Percentiles rank a stretch among this genome's conserved stretches.
These are phyloP conservation scores for Microcos paniculata DNA, from an alignment of 345 rosid species.

Conservation along the genomic window DNA sequence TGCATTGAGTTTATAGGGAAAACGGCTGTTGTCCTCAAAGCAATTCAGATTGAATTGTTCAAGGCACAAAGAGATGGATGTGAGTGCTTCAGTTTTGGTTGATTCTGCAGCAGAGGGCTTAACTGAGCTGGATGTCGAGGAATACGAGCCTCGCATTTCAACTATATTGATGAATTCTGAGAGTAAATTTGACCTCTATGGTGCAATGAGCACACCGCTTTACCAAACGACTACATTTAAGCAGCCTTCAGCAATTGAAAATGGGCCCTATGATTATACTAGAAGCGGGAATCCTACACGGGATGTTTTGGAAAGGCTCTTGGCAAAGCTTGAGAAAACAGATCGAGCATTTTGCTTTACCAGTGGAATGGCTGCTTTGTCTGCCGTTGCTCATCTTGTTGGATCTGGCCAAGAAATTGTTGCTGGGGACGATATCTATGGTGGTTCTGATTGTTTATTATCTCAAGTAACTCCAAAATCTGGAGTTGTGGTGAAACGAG, in stretches of 20 bases:
- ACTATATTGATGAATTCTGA: constrained; percentile 71
- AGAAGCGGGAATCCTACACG: constrained; percentile 98
- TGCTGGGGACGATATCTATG: constrained; percentile 93
- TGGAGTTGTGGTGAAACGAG: constrained; percentile 78
- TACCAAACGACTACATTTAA: constrained; percentile 93
- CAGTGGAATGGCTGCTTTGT: constrained; percentile 98
- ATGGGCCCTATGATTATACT: constrained; percentile 92
- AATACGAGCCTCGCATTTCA: constrained; percentile 67
- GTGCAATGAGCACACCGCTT: constrained; percentile 83
- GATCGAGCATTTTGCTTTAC: constrained; percentile 96
- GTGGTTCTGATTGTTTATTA: constrained; percentile 88
- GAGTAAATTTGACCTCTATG: constrained; percentile 73
- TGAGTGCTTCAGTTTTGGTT: constrained; percentile 38
- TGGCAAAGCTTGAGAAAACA: constrained; percentile 93
- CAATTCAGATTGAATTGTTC: constrained; percentile 44
- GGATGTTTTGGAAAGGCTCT: constrained; percentile 84
- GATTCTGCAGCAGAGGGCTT: constrained; percentile 30
- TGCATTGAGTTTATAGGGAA: constrained; percentile 27
- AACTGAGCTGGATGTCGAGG: constrained; percentile 40
- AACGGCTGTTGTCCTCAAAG: constrained; percentile 21
- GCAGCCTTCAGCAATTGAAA: constrained; percentile 83
- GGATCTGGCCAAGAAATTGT: constrained; percentile 77
- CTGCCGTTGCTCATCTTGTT: constrained; percentile 76
- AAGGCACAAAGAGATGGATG: constrained; percentile 44
- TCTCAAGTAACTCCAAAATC: constrained; percentile 79